phyloP scores from a whole-genome alignment of 2,329 filamentous ascomycete species.

The Escovopsis sp. region DNA sequence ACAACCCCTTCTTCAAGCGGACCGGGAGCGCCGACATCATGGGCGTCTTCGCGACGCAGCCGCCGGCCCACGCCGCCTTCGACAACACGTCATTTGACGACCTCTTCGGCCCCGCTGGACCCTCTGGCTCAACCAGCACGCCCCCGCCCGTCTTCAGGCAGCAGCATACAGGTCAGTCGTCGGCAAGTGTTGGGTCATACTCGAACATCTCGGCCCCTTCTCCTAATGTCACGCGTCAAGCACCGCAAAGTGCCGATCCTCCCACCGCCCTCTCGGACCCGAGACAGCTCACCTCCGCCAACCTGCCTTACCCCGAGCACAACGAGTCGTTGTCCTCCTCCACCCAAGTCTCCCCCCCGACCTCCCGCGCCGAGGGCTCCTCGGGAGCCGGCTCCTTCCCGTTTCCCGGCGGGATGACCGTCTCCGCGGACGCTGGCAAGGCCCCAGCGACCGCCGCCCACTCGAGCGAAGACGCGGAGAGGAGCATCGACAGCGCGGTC shows the following conservation, averaged over 20 bases:
- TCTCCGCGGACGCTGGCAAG: slow-evolving; percentile 7
- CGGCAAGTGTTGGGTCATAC: slow-evolving; percentile 34
- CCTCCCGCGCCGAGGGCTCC: slow-evolving; percentile 38
- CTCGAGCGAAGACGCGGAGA: slow-evolving; percentile 8
- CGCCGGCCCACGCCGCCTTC: slow-evolving; percentile 24
- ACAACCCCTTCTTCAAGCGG: slow-evolving; percentile 87
- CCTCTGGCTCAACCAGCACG: slow-evolving; percentile 25
- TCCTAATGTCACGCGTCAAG: slow-evolving; percentile 46
- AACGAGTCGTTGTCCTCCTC: slow-evolving; percentile 61
- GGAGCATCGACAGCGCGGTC: slow-evolving; percentile 11
- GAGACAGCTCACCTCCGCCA: slow-evolving; percentile 62
- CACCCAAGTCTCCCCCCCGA: slow-evolving; percentile 59
- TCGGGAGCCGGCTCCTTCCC: slow-evolving; percentile 12
- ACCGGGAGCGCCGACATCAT: slow-evolving; percentile 46
- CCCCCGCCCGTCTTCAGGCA: slow-evolving; percentile 31
- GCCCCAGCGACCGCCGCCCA: slow-evolving; percentile 8
- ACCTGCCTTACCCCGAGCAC: slow-evolving; percentile 53
- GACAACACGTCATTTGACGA: slow-evolving; percentile 65
- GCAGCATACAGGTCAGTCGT: slow-evolving; percentile 42
- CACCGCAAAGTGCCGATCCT: slow-evolving; percentile 40
- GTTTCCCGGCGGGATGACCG: slow-evolving; percentile 11
- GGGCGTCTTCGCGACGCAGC: slow-evolving; percentile 35
- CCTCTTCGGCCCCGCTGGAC: slow-evolving; percentile 62
- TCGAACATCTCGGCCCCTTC: slow-evolving; percentile 37
- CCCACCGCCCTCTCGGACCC: slow-evolving; percentile 55